Evolutionary conservation across 106 monocot genomes (phyloP).

Genomic region (Agapanthus africanus): DNA sequence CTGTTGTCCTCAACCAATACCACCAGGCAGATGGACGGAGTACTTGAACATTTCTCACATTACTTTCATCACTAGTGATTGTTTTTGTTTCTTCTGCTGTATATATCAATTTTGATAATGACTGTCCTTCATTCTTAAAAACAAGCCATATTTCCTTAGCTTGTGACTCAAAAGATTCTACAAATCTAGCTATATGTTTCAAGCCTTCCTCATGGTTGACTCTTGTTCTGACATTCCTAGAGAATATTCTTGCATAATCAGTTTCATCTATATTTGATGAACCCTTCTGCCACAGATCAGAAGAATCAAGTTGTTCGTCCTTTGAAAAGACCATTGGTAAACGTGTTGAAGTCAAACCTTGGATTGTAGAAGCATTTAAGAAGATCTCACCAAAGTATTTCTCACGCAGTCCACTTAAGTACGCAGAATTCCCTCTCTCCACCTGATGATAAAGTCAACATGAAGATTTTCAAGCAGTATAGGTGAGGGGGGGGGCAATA

Average conservation of each 20-base stretch:
- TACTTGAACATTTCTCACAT: slow-evolving; percentile 28
- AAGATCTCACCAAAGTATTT: slow-evolving; percentile 90
- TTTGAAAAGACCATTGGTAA: slow-evolving; percentile 12
- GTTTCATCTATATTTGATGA: slow-evolving; percentile 6
- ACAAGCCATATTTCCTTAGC: slow-evolving; percentile 90
- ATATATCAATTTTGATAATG: slow-evolving; percentile 74
- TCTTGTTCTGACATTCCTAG: slow-evolving; percentile 10
- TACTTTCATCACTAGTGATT: slow-evolving; percentile 25
- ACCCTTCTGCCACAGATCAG: slow-evolving; percentile 13
- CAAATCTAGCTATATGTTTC: slow-evolving; percentile 82
- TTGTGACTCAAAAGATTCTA: slow-evolving; percentile 83
- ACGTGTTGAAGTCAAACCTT: slow-evolving; percentile 19
- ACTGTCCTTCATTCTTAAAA: slow-evolving; percentile 68
- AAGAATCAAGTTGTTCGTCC: slow-evolving; percentile 18
- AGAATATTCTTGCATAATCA: slow-evolving; percentile 1
- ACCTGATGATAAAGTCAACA: slow-evolving; percentile 34
- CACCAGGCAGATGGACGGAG: slow-evolving; percentile 81
- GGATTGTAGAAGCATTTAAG: slow-evolving; percentile 52
- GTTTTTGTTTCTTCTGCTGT: slow-evolving; percentile 48
- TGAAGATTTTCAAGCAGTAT: background rate
- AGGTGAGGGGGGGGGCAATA: background rate
- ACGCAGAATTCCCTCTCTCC: slow-evolving; percentile 71
- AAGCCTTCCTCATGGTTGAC: slow-evolving; percentile 39
- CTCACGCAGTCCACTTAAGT: slow-evolving; percentile 85
- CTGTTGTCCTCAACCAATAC: slow-evolving; percentile 81